Evolutionary conservation across 164 flowering plant species (phyloP), one percentile per base, ranked within the genome.

Genomic region (Protea cynaroides): DNA sequence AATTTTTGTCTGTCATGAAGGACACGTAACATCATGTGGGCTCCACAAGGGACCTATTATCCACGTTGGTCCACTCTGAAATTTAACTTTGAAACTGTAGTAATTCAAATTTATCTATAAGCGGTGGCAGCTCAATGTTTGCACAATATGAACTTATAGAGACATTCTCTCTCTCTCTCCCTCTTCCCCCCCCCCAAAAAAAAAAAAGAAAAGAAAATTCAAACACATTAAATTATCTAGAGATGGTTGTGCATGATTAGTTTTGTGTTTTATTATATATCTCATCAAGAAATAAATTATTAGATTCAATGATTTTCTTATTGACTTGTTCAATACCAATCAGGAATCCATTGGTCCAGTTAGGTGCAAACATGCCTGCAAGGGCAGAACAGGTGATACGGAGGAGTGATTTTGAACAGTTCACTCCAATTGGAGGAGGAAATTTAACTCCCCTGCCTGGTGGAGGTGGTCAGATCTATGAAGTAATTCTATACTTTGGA

Each of bases 281-380:
- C 8, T 49, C 22, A n/a, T 7, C 29, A 57, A 57, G 7, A 19
- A n/a, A 58, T 40, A 10, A 40, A 12, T 40, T 40, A 40, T 40
- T 37, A 9, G 9, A 37, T n/a, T n/a, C n/a, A 29, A 29, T 19
- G 36, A n/a, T 4, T 4, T 53, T 18, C 44, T 36, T 47, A 37
- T 56, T 17, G 12, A 25, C 52, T 19, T 40, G 46, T 40, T 40
- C 46, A 40, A 40, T 40, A 40, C 9, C 46, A 40, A 29, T 69
- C 85, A 90, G 97, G 84, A 83, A 78, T 69, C 84, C 86, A 9
- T 66, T 84, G 78, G 81, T 84, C 62, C 74, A 89, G 57, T 71
- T 90, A 62, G 97, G 97, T 19, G 84, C 83, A 21, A 90, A 86
- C 76, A 86, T 90, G 97, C 90, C 94, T 17, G 97, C 90, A 18